Percentiles rank a stretch among this genome's conserved stretches.
Evolutionary conservation across 805 yeast species (phyloP).

Genomic region (Maudiozyma pseudohumilis): DNA sequence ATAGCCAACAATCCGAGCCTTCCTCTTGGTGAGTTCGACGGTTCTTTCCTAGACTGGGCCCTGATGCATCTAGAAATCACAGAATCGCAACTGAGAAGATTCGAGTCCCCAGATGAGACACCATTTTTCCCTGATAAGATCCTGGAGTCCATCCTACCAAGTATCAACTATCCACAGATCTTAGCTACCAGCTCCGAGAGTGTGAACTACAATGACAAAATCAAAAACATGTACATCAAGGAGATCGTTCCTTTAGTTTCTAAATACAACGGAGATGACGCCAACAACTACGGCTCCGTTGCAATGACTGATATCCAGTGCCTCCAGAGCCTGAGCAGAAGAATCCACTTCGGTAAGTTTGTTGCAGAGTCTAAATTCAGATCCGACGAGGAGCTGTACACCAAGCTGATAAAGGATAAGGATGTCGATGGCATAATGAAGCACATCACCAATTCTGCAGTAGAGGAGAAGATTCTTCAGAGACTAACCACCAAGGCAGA

Average conservation of each 20-base stretch:
- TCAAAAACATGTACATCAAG: slow-evolving; percentile 56
- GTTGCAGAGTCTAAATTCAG: slow-evolving; percentile 93
- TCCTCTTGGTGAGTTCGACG: slow-evolving; percentile 57
- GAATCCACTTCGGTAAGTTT: slow-evolving; percentile 95
- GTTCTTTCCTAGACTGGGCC: slow-evolving; percentile 83
- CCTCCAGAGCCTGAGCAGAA: slow-evolving; percentile 77
- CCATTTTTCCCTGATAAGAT: slow-evolving; percentile 74
- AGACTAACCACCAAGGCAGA: slow-evolving; percentile 73
- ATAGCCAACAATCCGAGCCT: slow-evolving; percentile 37
- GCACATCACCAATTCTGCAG: slow-evolving; percentile 78
- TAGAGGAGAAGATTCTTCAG: slow-evolving; percentile 73
- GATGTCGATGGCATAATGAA: slow-evolving; percentile 67
- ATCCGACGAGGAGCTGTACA: slow-evolving; percentile 53
- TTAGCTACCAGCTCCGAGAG: slow-evolving; percentile 68
- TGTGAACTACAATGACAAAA: slow-evolving; percentile 63
- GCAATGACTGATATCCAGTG: slow-evolving; percentile 77
- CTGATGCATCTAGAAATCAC: slow-evolving; percentile 62
- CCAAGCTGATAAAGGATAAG: slow-evolving; percentile 48
- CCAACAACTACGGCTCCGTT: slow-evolving; percentile 81
- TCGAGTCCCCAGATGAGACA: slow-evolving; percentile 87
- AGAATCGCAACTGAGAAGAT: slow-evolving; percentile 77
- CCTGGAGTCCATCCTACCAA: slow-evolving; percentile 64
- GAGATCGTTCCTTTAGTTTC: slow-evolving; percentile 70
- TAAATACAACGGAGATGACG: slow-evolving; percentile 58
- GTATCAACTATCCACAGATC: slow-evolving; percentile 66